Evolutionary conservation across 441 rosid genomes (phyloP).

Genomic region (Eruca vesicaria): DNA sequence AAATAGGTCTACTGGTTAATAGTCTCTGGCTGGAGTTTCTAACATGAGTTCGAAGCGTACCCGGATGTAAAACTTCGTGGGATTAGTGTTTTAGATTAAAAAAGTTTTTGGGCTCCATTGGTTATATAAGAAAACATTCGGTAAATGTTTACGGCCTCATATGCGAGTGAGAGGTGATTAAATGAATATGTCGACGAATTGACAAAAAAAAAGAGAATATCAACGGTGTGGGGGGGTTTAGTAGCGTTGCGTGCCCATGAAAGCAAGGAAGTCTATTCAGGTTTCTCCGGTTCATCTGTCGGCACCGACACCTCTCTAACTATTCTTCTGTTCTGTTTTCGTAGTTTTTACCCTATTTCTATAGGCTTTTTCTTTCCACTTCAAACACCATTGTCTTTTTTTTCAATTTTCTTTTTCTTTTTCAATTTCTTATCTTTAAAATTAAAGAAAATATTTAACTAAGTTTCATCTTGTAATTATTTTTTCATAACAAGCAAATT

Average conservation of each 20-base stretch:
- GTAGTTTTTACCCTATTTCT: background rate
- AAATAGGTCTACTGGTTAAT: too few species aligned
- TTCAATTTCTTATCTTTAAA: background rate
- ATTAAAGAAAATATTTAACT: slow-evolving; percentile 12
- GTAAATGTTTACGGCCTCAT: background rate
- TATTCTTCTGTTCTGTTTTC: slow-evolving; percentile 1
- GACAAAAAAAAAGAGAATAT: background rate
- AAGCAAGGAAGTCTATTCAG: slow-evolving; percentile 24
- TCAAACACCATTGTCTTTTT: background rate
- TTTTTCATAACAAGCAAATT: background rate
- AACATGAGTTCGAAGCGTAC: too few species aligned
- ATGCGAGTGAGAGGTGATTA: slow-evolving; percentile 22
- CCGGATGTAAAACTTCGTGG: too few species aligned
- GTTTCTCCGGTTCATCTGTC: slow-evolving; percentile 29
- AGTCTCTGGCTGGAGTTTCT: too few species aligned
- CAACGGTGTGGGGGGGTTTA: slow-evolving; percentile 16
- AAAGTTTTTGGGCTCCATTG: too few species aligned
- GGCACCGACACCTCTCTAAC: slow-evolving; percentile 35
- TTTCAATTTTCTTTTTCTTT: too few species aligned
- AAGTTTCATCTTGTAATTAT: background rate
- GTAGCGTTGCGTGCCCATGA: slow-evolving; percentile 26
- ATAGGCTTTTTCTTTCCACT: background rate
- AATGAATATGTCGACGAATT: too few species aligned
- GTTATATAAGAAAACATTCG: background rate
- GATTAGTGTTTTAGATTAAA: too few species aligned